A percentile compares a stretch with the other conserved stretches of the same genome.
Conservation (phyloP, 345 rosid genomes). For the sweet orange (Citrus sinensis) region DVS_A1.0 CM039164.1:22910001-22910500, state of each 20-base stretch:
- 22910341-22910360: background rate
- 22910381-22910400: background rate
- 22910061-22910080: background rate
- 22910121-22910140: background rate
- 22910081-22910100: background rate
- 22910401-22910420: no score
- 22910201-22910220: background rate
- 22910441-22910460: no score
- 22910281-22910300: no score
- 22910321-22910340: no score
- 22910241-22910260: no score
- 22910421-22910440: no score
- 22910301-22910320: no score
- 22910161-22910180: background rate
- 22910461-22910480: no score
- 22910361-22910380: background rate
- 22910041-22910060: background rate
- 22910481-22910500: no score
- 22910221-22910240: background rate
- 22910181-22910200: background rate
- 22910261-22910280: no score
- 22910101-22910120: background rate
- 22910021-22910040: background rate
- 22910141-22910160: background rate
- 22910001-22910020: background rate